Evolutionary conservation across 108 stramenopile species (phyloP).

Genomic region (Stephanodiscus minutulus): DNA sequence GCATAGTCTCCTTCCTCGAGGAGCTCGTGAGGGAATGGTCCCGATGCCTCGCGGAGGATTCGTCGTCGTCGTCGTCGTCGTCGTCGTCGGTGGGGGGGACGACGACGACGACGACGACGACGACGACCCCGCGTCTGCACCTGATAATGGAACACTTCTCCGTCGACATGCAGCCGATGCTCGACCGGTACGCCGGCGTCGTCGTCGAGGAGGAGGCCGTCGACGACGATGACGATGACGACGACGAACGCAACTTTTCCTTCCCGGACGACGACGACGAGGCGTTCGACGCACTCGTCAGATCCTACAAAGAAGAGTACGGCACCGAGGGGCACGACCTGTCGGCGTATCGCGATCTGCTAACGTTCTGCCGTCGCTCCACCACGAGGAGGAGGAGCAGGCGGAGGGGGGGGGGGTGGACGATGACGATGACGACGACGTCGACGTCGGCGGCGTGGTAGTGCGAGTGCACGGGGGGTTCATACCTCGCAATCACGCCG

Average conservation of each 20-base stretch:
- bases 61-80: background rate
- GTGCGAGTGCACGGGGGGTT: constrained; percentile 47
- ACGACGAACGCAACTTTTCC: constrained; percentile 2
- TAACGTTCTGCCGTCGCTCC: constrained; percentile 48
- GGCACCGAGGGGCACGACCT: constrained; percentile 78
- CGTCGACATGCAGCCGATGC: constrained; percentile 68
- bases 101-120: background rate
- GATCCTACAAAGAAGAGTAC: constrained; percentile 54
- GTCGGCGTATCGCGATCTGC: constrained; percentile 54
- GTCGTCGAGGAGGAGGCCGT: too few relatives aligned
- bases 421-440: background rate
- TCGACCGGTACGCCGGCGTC: constrained; percentile 52
- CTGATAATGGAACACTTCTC: constrained; percentile 80
- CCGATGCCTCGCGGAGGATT: too few relatives aligned
- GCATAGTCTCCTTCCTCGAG: too few relatives aligned
- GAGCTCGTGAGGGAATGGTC: too few relatives aligned
- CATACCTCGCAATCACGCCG: constrained; percentile 51
- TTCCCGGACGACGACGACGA: constrained; percentile 21
- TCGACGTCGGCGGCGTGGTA: constrained; percentile 2
- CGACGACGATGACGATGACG: background rate
- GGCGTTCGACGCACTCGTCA: constrained; percentile 54
- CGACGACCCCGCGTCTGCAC: constrained; percentile 44
- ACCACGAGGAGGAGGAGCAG: too few relatives aligned
- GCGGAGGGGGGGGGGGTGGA: too few relatives aligned
- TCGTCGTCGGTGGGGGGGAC: background rate